These are phyloP conservation scores for Crinitomyces ghanaensis DNA, from an alignment of 805 yeast species.

Conservation along the genomic window DNA sequence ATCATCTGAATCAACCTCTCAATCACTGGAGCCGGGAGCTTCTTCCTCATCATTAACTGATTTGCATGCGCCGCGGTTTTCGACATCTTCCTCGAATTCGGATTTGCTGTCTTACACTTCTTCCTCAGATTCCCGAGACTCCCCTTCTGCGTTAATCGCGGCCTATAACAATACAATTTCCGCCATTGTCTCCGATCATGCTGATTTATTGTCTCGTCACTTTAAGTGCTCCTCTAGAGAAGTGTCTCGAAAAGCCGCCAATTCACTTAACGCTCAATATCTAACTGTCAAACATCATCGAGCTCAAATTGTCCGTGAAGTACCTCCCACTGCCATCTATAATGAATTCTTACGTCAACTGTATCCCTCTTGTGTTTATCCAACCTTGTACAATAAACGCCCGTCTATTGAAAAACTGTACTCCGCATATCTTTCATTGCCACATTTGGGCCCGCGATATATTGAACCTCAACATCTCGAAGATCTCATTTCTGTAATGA, in stretches of 20 bases:
- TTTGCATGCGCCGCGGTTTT: slow-evolving; percentile 1
- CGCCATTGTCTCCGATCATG: too few species aligned
- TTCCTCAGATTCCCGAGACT: too few species aligned
- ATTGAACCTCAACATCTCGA: slow-evolving; percentile 25
- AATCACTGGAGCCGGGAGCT: too few species aligned
- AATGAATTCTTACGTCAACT: slow-evolving; percentile 17
- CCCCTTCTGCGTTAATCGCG: too few species aligned
- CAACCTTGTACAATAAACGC: slow-evolving; percentile 8
- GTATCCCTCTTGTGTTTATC: slow-evolving; percentile 5
- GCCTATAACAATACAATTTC: too few species aligned
- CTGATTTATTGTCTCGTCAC: neutral
- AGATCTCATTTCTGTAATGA: slow-evolving; percentile 18
- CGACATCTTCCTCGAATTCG: neutral
- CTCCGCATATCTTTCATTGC: slow-evolving; percentile 21
- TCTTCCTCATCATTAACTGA: too few species aligned
- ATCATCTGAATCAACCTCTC: too few species aligned
- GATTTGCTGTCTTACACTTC: too few species aligned
- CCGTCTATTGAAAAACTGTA: too few species aligned
- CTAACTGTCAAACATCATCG: slow-evolving; percentile 8
- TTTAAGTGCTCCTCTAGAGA: neutral
- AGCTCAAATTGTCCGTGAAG: slow-evolving; percentile 5
- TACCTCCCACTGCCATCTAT: slow-evolving; percentile 13
- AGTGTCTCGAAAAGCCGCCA: slow-evolving; percentile 2
- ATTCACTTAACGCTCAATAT: slow-evolving; percentile 6
- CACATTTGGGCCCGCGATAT: slow-evolving; percentile 25